Percentiles rank a stretch among this genome's conserved stretches.
phyloP scores from a whole-genome alignment of 495 filamentous ascomycete genomes.

The Aspergillus incahuasiensis region DNA sequence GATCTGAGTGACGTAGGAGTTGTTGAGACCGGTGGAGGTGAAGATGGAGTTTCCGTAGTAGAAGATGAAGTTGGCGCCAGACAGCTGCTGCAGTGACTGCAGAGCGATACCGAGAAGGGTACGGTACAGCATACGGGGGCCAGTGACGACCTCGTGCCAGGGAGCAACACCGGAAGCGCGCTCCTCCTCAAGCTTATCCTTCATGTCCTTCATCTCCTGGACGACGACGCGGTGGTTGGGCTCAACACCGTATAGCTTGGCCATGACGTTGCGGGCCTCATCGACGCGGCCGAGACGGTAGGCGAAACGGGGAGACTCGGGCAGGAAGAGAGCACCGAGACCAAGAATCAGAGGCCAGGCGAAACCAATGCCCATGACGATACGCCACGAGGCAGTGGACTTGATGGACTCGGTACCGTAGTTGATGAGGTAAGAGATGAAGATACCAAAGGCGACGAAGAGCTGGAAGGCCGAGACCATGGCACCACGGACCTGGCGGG shows the following conservation, averaged over 20 bases:
- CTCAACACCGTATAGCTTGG: conserved; percentile 64
- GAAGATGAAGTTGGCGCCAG: conserved; percentile 77
- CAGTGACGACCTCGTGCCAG: conserved; percentile 66
- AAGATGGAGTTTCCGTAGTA: conserved; percentile 78
- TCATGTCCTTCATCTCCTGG: conserved; percentile 63
- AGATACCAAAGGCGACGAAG: conserved; percentile 83
- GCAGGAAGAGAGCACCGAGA: conserved; percentile 63
- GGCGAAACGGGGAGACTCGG: conserved; percentile 67
- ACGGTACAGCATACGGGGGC: conserved; percentile 69
- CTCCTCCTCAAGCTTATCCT: conserved; percentile 58
- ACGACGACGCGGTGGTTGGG: conserved; percentile 58
- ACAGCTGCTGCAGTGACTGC: conserved; percentile 69
- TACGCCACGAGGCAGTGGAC: conserved; percentile 64
- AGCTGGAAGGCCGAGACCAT: conserved; percentile 75
- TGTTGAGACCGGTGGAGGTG: conserved; percentile 58
- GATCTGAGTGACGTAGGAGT: conserved; percentile 68
- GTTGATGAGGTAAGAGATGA: conserved; percentile 76
- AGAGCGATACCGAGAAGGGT: conserved; percentile 63
- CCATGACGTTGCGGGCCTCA: conserved; percentile 65
- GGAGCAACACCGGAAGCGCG: conserved; percentile 47
- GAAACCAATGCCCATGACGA: conserved; percentile 76
- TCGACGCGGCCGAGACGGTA: conserved; percentile 62
- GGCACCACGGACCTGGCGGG: conserved; percentile 60
- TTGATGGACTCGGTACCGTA: conserved; percentile 59
- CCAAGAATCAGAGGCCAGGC: conserved; percentile 72